Evolutionary conservation across 2,329 filamentous ascomycete genomes (phyloP).

Genomic region (Exutisphaerella laricina): DNA sequence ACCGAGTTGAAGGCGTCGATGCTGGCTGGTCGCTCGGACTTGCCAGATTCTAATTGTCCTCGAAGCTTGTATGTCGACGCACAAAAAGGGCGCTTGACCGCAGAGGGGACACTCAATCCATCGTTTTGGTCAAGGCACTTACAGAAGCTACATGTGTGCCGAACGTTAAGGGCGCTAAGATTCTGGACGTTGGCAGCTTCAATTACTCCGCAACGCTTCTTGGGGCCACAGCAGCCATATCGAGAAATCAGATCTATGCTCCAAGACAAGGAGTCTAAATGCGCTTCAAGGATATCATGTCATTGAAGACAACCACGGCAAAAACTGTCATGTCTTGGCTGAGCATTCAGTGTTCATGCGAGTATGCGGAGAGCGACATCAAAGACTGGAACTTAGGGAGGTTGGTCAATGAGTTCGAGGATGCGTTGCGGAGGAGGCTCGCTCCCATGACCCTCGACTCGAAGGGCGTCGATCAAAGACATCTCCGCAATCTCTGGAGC

Average conservation of each 20-base stretch:
- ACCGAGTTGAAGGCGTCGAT: conserved; percentile 47
- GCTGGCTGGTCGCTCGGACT: conserved; percentile 54
- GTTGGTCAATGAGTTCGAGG: conserved; percentile 39
- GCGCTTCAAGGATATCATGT: conserved; percentile 28
- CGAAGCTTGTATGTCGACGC: conserved; percentile 49
- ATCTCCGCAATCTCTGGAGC: conserved; percentile 40
- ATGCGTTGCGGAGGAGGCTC: conserved; percentile 38
- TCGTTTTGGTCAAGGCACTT: conserved; percentile 57
- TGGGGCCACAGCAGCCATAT: conserved; percentile 29
- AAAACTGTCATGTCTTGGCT: conserved; percentile 66
- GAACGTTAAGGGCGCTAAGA: conserved; percentile 49
- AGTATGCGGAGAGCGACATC: conserved; percentile 62
- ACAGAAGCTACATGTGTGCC: conserved; percentile 54
- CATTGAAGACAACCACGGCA: conserved; percentile 49
- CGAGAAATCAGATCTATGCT: conserved; percentile 30
- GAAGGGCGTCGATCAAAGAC: conserved; percentile 30
- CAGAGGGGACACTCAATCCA: conserved; percentile 54
- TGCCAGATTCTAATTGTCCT: conserved; percentile 47
- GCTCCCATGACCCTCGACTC: conserved; percentile 34
- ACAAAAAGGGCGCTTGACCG: conserved; percentile 50
- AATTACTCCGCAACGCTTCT: conserved; percentile 43
- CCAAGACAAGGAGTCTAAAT: conserved; percentile 25
- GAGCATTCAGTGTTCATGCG: conserved; percentile 58
- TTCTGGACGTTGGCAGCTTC: conserved; percentile 55
- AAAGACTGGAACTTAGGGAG: conserved; percentile 57